These are phyloP conservation scores for Aspergillus diversus DNA, from an alignment of 495 filamentous ascomycete genomes.

Conservation along the genomic window DNA sequence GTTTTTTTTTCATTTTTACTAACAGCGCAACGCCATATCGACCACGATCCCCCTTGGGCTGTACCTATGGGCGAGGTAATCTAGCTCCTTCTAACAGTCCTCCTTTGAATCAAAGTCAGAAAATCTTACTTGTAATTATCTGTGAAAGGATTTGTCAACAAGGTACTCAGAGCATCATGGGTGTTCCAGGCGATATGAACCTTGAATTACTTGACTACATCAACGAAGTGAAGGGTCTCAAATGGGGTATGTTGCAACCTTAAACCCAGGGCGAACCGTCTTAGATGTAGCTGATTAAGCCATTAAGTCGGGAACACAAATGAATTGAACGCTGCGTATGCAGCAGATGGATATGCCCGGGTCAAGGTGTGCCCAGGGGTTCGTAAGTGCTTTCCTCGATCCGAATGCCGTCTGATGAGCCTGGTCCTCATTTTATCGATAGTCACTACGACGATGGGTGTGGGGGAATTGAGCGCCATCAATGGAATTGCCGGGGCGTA, in stretches of 20 bases:
- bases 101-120: too few relatives aligned
- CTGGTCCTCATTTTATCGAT: neutral
- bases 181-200: conserved; percentile 23
- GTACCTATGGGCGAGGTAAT: too few relatives aligned
- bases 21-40: too few relatives aligned
- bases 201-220: conserved; percentile 24
- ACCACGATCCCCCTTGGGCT: too few relatives aligned
- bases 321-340: conserved; percentile 30
- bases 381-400: neutral
- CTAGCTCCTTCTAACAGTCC: too few relatives aligned
- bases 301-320: conserved; percentile 18
- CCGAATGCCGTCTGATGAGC: neutral
- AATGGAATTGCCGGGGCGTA: conserved; percentile 35
- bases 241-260: conserved; percentile 16
- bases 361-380: conserved; percentile 20
- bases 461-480: conserved; percentile 25
- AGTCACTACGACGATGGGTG: conserved; percentile 13
- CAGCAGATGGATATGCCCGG: conserved; percentile 27
- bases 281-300: neutral
- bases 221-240: conserved; percentile 3
- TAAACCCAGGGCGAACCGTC: too few relatives aligned
- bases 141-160: neutral
- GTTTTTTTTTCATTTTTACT: too few relatives aligned
- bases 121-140: too few relatives aligned
- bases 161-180: conserved; percentile 6